phyloP scores from a whole-genome alignment of 1,284 basidiomycete species.

The Pseudozyma sp. region DNA sequence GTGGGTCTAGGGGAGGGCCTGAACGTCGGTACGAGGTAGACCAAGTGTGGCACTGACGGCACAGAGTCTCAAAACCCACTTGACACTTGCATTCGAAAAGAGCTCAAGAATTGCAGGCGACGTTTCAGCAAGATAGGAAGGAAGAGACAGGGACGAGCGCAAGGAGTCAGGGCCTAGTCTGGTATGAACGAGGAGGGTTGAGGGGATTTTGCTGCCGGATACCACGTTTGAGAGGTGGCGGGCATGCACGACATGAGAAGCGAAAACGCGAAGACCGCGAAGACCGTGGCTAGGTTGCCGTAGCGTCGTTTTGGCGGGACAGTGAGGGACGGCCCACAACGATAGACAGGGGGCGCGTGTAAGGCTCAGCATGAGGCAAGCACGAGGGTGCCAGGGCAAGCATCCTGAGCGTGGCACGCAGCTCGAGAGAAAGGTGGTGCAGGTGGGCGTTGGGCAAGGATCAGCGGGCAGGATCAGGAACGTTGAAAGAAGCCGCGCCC shows the following conservation, averaged over 20 bases:
- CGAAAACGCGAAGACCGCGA: background rate
- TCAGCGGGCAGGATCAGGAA: conserved; percentile 9
- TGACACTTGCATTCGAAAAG: no score
- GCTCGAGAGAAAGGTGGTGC: no score
- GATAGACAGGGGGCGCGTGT: background rate
- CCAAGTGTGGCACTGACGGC: no score
- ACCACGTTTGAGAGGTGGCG: conserved; percentile 21
- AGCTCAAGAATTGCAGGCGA: no score
- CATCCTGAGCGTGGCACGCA: background rate
- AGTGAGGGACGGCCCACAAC: conserved; percentile 1
- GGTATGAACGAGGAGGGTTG: conserved; percentile 20
- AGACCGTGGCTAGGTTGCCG: no score
- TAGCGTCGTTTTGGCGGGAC: conserved; percentile 2
- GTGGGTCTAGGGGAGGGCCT: background rate
- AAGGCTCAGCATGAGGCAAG: background rate
- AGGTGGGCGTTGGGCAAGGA: background rate
- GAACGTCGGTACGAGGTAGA: background rate
- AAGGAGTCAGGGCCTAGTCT: background rate
- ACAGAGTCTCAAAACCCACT: no score
- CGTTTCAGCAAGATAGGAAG: background rate
- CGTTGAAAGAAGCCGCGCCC: conserved; percentile 2
- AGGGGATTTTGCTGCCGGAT: conserved; percentile 34
- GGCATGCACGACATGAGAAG: conserved; percentile 1
- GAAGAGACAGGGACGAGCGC: background rate
- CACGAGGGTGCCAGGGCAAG: conserved; percentile 11